Base-by-base conservation (phyloP, 371 early-diverging fungal genomes). In the Quaeritorhiza haematococci region DNA sequence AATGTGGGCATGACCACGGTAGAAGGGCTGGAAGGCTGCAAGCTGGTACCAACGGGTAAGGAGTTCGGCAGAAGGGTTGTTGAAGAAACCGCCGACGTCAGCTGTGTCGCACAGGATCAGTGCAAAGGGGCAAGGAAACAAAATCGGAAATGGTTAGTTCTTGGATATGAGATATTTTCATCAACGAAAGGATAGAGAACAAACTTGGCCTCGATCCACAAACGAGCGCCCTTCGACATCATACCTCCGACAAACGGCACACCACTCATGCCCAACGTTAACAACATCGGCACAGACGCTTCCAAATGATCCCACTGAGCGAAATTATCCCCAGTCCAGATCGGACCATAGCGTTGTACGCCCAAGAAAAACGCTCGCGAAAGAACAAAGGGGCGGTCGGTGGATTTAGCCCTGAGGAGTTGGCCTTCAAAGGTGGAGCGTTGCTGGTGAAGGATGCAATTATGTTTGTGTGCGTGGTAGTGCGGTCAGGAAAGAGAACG, bases 41-140 rank as follows among this genome's bases (percentile, higher is more conserved):
- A 86, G 74, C 71, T 93, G 93, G 64, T 91, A 93, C 95, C 95
- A 94, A 7, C 95, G 88, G 0, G 79, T 72, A 51, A 91, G 67
- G 3, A 94, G 66, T 34, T 92, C 92, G 1, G 85, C 68, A 0
- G 84, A 80, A 3, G 93, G 90, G 64, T 93, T 91, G 21, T 83
- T 84, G 69, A 94, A 93, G 78, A 94, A 94, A 19, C 95, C 95
- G 51, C 93, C 92, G 28, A 92, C 87, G 72, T 94, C 93, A 48
- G 92, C 92, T 67, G 55, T 34, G 33, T 34, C n/a, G n/a, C n/a
- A 38, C 10, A 38, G 38, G 38, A 38, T 13, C n/a, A 38, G 10
- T 10, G 10, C n/a, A 32, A 10, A 10, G 33, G 32, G 46, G 21
- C 27, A 45, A 38, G 38, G n/a, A 13, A 13, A 38, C 13, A 10